Percentiles rank a stretch among this genome's conserved stretches.
These are phyloP conservation scores for Actinidia chinensis DNA, from an alignment of 179 eudicot genomes.

Conservation along the genomic window DNA sequence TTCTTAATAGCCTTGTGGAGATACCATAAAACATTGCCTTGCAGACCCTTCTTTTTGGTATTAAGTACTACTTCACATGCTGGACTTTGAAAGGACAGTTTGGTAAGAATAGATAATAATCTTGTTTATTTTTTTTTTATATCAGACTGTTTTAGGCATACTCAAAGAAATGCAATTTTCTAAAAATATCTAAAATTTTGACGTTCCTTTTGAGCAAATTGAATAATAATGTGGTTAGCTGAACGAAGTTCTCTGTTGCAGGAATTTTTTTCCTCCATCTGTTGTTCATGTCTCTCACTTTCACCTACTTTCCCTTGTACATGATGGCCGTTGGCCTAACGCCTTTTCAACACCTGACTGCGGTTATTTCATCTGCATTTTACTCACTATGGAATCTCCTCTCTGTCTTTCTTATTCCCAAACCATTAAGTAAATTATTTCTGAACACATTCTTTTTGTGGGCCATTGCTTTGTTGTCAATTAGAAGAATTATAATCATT, in stretches of 20 bases:
- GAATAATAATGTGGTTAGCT: not conserved
- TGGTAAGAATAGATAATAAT: conserved; percentile 20
- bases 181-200: not conserved
- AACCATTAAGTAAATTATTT: conserved; percentile 67
- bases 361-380: conserved; percentile 74
- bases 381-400: conserved; percentile 96
- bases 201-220: not conserved
- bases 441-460: not conserved
- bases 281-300: conserved; percentile 80
- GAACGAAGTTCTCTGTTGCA: conserved; percentile 37
- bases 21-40: conserved; percentile 68
- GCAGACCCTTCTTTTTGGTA: conserved; percentile 65
- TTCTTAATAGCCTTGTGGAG: conserved; percentile 64
- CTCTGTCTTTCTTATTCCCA: conserved; percentile 79
- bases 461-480: not conserved
- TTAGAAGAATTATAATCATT: not conserved
- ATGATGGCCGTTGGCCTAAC: conserved; percentile 98
- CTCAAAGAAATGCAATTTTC: conserved; percentile 3
- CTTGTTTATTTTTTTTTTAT: not conserved
- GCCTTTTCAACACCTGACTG: conserved; percentile 66
- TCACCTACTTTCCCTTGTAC: conserved; percentile 86
- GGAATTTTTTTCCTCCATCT: conserved; percentile 68
- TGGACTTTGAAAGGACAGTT: conserved; percentile 63
- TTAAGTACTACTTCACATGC: conserved; percentile 90
- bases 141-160: conserved; percentile 2